phyloP scores from a whole-genome alignment of 2,329 filamentous ascomycete genomes.

The Talaromyces sp. region DNA sequence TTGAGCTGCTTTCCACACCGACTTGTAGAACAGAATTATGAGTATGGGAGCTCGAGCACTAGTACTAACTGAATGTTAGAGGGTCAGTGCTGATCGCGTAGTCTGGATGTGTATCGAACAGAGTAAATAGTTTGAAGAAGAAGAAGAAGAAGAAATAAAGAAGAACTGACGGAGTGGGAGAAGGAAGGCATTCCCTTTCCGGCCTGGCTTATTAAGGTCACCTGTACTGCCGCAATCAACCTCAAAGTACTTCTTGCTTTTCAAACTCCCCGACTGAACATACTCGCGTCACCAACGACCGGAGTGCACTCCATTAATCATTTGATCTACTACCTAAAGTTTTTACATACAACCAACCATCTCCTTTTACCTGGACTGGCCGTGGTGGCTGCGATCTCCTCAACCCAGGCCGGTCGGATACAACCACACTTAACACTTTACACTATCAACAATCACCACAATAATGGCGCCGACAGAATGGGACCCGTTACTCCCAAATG shows the following conservation, averaged over 20 bases:
- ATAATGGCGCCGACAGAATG: conserved; percentile 16
- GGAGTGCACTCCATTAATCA: not conserved
- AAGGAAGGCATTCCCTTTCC: conserved; percentile 1
- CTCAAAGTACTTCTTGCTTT: not conserved
- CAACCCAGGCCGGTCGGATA: not conserved
- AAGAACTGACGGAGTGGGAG: not conserved
- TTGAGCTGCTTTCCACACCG: not conserved
- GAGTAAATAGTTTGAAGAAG: not conserved
- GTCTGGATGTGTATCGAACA: not conserved
- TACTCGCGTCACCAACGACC: not conserved
- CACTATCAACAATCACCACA: not conserved
- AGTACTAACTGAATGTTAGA: not conserved
- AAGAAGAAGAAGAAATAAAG: not conserved
- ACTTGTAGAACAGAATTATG: not conserved
- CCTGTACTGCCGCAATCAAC: not conserved
- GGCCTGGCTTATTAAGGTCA: not conserved
- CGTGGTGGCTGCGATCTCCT: conserved; percentile 3
- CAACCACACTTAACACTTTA: not conserved
- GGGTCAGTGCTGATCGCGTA: not conserved
- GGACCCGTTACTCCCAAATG: conserved; percentile 14
- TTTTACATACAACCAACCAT: not conserved
- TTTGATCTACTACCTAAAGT: not conserved
- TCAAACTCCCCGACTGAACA: not conserved
- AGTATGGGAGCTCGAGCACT: not conserved
- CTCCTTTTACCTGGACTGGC: not conserved